These are phyloP conservation scores for Edaphochlamys debaryana DNA, from an alignment of 139 green algal genomes.

Conservation along the genomic window DNA sequence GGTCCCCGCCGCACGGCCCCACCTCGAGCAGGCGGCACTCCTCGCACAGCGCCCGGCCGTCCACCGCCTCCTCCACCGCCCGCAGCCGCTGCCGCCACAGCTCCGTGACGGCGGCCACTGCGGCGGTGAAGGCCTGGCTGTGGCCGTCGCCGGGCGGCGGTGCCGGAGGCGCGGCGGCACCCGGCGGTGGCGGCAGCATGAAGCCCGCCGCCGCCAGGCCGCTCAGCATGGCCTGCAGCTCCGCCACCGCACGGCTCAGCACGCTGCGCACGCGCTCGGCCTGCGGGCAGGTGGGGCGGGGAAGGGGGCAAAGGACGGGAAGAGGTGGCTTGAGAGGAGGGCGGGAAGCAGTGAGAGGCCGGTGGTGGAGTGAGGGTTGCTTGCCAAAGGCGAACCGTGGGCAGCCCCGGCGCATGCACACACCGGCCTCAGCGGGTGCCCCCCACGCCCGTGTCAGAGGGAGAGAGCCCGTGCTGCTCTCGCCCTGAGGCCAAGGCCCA, in stretches of 20 bases:
- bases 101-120: neutral
- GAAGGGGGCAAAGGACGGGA: too few species aligned
- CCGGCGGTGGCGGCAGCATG: neutral
- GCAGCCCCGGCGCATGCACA: too few species aligned
- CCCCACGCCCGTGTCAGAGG: too few species aligned
- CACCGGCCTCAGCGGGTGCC: too few species aligned
- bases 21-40: constrained; percentile 4
- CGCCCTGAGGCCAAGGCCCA: too few species aligned
- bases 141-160: neutral
- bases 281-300: neutral
- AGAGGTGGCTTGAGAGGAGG: too few species aligned
- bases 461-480: too few species aligned
- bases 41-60: neutral
- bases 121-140: neutral
- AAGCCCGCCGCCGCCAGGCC: constrained; percentile 42
- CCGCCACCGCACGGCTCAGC: neutral
- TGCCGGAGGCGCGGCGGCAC: neutral
- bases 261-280: neutral
- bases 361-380: too few species aligned
- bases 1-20: too few species aligned
- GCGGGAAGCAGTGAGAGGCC: too few species aligned
- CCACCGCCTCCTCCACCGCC: neutral
- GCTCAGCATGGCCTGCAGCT: constrained; percentile 20
- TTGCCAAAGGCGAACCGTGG: too few species aligned
- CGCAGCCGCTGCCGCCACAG: constrained; percentile 35